These are phyloP conservation scores for Serpula lacrymans DNA, from an alignment of 768 basidiomycete genomes.

Conservation along the genomic window DNA sequence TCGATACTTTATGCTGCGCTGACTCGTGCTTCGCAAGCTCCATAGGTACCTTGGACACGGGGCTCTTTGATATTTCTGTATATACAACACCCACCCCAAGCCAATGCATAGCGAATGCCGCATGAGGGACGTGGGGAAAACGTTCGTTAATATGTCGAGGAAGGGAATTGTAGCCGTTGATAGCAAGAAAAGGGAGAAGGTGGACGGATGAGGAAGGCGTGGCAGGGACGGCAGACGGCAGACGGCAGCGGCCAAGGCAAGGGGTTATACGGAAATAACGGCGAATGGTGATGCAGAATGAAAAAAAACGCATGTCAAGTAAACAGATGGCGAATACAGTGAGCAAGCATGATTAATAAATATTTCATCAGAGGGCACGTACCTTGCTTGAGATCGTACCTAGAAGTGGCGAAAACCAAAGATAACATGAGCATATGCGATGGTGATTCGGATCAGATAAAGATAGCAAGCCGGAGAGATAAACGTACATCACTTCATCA, in stretches of 20 bases:
- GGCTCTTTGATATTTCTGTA: conserved; percentile 89
- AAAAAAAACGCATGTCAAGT: conserved; percentile 10
- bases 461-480: conserved; percentile 8
- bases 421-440: conserved; percentile 1
- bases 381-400: conserved; percentile 96
- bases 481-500: conserved; percentile 90
- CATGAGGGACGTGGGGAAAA: too few species aligned
- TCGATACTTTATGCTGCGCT: conserved; percentile 85
- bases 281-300: conserved; percentile 7
- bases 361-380: conserved; percentile 20
- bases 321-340: too few species aligned
- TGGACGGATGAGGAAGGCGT: too few species aligned
- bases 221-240: not conserved
- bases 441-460: too few species aligned
- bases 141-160: conserved; percentile 14
- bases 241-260: not conserved
- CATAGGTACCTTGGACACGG: conserved; percentile 82
- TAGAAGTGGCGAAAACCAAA: conserved; percentile 30
- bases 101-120: not conserved
- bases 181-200: not conserved
- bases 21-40: conserved; percentile 91
- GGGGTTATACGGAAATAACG: too few species aligned
- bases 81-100: too few species aligned
- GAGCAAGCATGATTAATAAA: too few species aligned
- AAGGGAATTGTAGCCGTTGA: not conserved